Percentiles rank a stretch among this genome's conserved stretches.
Conservation (phyloP, 805 yeast species). For the Zygosaccharomyces pseudorouxii region DNA sequence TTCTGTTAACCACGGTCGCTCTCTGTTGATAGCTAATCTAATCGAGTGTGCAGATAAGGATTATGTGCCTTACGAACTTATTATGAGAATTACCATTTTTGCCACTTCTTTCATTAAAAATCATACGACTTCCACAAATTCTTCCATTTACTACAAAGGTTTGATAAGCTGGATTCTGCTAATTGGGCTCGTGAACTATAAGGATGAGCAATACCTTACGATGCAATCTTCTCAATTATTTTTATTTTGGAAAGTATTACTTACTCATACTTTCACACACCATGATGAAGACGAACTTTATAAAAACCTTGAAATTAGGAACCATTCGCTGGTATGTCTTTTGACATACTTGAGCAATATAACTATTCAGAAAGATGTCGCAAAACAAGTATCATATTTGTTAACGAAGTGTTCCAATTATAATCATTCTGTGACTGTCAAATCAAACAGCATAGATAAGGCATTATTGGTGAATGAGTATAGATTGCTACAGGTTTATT, state of each 20-base stretch:
- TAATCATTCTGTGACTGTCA: slow-evolving; percentile 30
- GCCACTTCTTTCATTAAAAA: slow-evolving; percentile 43
- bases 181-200: slow-evolving; percentile 57
- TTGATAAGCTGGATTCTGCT: slow-evolving; percentile 58
- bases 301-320: slow-evolving; percentile 47
- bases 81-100: slow-evolving; percentile 42
- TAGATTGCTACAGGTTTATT: slow-evolving; percentile 44
- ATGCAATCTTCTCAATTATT: slow-evolving; percentile 57
- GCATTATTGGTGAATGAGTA: slow-evolving; percentile 39
- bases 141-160: slow-evolving; percentile 35
- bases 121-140: slow-evolving; percentile 31
- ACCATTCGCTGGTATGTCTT: slow-evolving; percentile 55
- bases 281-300: slow-evolving; percentile 35
- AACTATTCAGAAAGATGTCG: slow-evolving; percentile 40
- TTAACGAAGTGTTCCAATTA: slow-evolving; percentile 41
- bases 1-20: slow-evolving; percentile 38
- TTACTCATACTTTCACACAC: slow-evolving; percentile 47
- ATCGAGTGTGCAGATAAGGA: slow-evolving; percentile 36
- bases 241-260: slow-evolving; percentile 57
- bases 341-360: slow-evolving; percentile 45
- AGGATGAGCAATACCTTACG: slow-evolving; percentile 48
- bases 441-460: slow-evolving; percentile 29
- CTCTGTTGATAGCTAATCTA: slow-evolving; percentile 37
- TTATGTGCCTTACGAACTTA: slow-evolving; percentile 43
- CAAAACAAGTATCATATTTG: slow-evolving; percentile 44